Evolutionary conservation across 2,329 filamentous ascomycete genomes (phyloP), one percentile per base, ranked within the genome.

Genomic region (Cercospora zeae-maydis): DNA sequence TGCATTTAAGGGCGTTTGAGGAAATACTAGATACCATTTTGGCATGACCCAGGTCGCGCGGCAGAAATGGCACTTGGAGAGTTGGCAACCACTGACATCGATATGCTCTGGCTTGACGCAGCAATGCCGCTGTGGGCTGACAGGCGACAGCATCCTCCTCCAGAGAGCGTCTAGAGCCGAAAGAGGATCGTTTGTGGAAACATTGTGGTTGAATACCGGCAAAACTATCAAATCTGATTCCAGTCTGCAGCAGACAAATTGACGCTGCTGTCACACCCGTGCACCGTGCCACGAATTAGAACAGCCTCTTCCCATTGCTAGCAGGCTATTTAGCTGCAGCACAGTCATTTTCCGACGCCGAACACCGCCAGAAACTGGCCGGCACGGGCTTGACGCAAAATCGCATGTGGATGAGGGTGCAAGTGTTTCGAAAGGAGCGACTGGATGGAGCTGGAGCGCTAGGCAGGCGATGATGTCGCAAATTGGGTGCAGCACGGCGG

Each of bases 11-110:
- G 53, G 55, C 62, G 53, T 61, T 57, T 42, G 33, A 61, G 31
- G 33, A 55, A 31, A 45, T 33, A 59, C 19, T 59, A 59, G 57
- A 59, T 59, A 59, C 57, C 57, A 58, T 21, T 49, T 47, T 58
- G 56, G 56, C 56, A 59, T 27, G 33, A 53, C 47, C 31, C 45
- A 39, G 45, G 56, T 58, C 56, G 52, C 33, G 52, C 19, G 36
- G 54, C 37, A 33, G 42, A 1, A 36, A 57, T 57, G 34, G 10
- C 24, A 30, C 24, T 42, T 37, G 52, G 19, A 55, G 52, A 37
- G 21, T 37, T 24, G 52, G 33, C 3, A 24, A 24, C 14, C 9
- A 55, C 9, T n/a, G 33, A 55, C 42, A 47, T 37, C 19, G 52
- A 55, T 10, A 37, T 3, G 13, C 10, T 24, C 52, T 24, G 33